Conservation (phyloP, 768 basidiomycete genomes). For the Mycena kentingensis region DNA sequence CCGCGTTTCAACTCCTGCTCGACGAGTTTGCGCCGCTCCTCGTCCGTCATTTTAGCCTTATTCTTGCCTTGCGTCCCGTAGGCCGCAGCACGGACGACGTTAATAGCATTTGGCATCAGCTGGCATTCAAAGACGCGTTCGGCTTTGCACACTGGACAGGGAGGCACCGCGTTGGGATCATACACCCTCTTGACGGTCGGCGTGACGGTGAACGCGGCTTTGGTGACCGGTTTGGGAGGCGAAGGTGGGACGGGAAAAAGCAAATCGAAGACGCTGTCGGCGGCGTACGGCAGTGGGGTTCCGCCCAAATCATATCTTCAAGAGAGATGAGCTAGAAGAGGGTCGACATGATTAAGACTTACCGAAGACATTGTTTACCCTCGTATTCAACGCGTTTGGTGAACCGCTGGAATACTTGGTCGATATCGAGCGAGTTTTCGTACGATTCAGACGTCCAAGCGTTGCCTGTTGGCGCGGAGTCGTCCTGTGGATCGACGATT, state of each 20-base stretch:
- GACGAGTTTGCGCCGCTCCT: constrained; percentile 66
- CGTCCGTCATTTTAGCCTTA: constrained; percentile 53
- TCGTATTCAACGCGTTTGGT: constrained; percentile 4
- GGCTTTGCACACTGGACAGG: constrained; percentile 68
- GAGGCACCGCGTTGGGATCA: constrained; percentile 52
- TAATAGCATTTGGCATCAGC: constrained; percentile 92
- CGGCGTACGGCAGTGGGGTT: constrained; percentile 82
- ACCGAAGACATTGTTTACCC: constrained; percentile 82
- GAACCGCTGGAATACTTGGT: constrained; percentile 76
- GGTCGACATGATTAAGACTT: constrained; percentile 26
- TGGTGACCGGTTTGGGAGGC: constrained; percentile 57
- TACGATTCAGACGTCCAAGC: constrained; percentile 74
- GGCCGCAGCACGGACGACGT: constrained; percentile 49
- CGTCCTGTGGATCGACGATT: constrained; percentile 41
- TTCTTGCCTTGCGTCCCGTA: constrained; percentile 7
- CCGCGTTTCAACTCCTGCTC: constrained; percentile 54
- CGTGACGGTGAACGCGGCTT: constrained; percentile 59
- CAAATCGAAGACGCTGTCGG: constrained; percentile 66
- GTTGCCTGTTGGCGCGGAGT: constrained; percentile 42
- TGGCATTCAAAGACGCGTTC: constrained; percentile 88
- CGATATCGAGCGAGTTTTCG: constrained; percentile 77
- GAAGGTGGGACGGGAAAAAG: constrained; percentile 67
- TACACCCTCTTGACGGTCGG: constrained; percentile 54
- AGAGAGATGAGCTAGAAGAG: constrained; percentile 7
- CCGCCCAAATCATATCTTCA: constrained; percentile 86